Base-by-base conservation (phyloP, 495 filamentous ascomycete species). In the Penicillium egyptiacum region DNA sequence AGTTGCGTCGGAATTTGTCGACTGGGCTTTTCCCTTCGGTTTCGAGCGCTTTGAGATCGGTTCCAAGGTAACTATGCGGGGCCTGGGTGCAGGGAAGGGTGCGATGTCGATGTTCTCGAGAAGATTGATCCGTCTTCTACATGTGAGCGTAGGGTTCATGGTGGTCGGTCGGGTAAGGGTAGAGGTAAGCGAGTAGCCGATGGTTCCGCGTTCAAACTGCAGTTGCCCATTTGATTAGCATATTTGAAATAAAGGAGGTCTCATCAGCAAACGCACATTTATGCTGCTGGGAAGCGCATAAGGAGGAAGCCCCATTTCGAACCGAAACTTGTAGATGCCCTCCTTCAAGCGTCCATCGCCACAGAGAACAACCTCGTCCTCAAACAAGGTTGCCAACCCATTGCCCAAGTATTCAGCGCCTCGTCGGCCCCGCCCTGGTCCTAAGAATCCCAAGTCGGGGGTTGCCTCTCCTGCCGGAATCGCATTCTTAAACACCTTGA, bases 191-290 rank as follows among this genome's bases (percentile, higher is more conserved):
- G 90, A 84, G 74, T 98, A 98, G 8, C 87, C 87, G 63, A 98
- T 90, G 14, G 89, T 91, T 20, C 95, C 94, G 61, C 92, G 86
- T 75, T 98, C 95, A 70, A 98, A 98, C 92, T 97, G 70, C 25
- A 69, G 22, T 58, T 41, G 37, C 3, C 41, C 50, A 19, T 20
- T 30, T 37, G 25, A 57, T 70, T 57, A 63, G 62, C 26, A 61
- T 16, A 42, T 23, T 52, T 52, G 42, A 16, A 10, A 50, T 37
- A 20, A 20, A 33, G 31, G 23, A 39, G 42, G 35, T 55, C 33
- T 19, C 11, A 42, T 28, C 17, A 23, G 20, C 50, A 25, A 31
- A 82, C 88, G 62, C 81, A 96, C 93, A 74, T 94, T 92, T 64
- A 98, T 90, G 71, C 92, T 96, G 71, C 89, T 96, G 17, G 94